These are phyloP conservation scores for Candida loeiensis DNA, from an alignment of 805 yeast genomes.

Conservation along the genomic window DNA sequence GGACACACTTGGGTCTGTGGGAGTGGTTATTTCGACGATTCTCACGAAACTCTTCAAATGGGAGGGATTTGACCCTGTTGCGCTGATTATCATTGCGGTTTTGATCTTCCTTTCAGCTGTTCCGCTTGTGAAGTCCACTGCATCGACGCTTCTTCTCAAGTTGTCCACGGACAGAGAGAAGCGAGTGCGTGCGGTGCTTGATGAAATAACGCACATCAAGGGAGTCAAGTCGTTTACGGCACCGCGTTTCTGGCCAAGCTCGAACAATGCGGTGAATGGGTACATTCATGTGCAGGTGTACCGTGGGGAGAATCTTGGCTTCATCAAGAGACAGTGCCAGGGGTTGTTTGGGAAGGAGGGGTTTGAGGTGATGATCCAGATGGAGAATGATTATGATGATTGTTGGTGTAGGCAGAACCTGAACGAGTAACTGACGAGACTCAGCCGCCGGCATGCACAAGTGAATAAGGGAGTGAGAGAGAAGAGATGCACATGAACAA, in stretches of 20 bases:
- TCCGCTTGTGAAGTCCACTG: conserved; percentile 80
- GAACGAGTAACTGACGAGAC: background rate
- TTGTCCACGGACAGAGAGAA: conserved; percentile 59
- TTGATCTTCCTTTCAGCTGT: conserved; percentile 78
- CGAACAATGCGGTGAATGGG: conserved; percentile 41
- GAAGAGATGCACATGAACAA: background rate
- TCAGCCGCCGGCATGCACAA: too few species aligned
- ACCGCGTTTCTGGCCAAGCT: conserved; percentile 86
- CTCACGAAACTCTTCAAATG: conserved; percentile 63
- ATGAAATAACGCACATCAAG: conserved; percentile 63
- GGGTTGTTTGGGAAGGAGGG: conserved; percentile 47
- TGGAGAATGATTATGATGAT: conserved; percentile 57
- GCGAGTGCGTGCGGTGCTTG: conserved; percentile 57
- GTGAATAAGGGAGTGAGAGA: too few species aligned
- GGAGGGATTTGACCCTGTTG: conserved; percentile 87
- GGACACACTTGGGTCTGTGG: conserved; percentile 94
- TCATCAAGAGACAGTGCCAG: conserved; percentile 58
- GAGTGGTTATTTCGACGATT: conserved; percentile 88
- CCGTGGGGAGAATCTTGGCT: conserved; percentile 61
- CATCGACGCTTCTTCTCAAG: conserved; percentile 65
- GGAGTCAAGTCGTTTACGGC: conserved; percentile 85
- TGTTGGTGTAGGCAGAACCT: conserved; percentile 61
- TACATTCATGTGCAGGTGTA: conserved; percentile 76
- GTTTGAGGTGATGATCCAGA: conserved; percentile 60
- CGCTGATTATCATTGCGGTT: conserved; percentile 81